Conservation (phyloP, 352 stramenopile genomes). For the Aphanomyces stellatus region DNA sequence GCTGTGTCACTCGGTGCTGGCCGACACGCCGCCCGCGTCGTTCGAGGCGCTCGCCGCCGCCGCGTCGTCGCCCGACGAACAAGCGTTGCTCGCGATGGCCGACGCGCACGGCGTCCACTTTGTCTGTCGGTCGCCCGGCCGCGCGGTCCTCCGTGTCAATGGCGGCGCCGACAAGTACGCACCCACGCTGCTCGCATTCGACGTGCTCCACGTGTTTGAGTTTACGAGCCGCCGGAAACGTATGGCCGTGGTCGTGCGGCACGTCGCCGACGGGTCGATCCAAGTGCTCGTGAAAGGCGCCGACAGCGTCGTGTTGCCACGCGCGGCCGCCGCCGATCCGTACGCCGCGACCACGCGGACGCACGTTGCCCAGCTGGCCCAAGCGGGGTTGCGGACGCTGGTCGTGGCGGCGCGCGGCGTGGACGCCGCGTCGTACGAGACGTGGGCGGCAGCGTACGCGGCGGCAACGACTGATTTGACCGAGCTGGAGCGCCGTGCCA, state of each 20-base stretch:
- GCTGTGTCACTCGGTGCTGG: constrained; percentile 63
- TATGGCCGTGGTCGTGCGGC: constrained; percentile 58
- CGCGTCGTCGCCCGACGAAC: constrained; percentile 53
- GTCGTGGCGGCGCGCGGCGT: constrained; percentile 55
- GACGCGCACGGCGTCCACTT: constrained; percentile 63
- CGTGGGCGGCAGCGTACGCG: constrained; percentile 50
- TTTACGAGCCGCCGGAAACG: constrained; percentile 64
- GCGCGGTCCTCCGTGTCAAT: constrained; percentile 2
- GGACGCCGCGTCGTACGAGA: constrained; percentile 36
- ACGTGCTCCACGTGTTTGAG: constrained; percentile 49
- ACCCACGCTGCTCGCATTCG: constrained; percentile 25
- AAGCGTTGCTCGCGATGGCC: constrained; percentile 53
- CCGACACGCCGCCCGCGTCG: constrained; percentile 44
- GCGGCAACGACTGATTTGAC: constrained; percentile 39
- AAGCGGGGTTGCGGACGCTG: constrained; percentile 75
- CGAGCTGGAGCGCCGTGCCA: constrained; percentile 31
- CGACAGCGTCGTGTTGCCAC: constrained; percentile 76
- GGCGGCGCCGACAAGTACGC: not conserved
- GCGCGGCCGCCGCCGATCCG: constrained; percentile 38
- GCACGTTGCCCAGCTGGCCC: constrained; percentile 66
- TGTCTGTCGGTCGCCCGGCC: constrained; percentile 23
- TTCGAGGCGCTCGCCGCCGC: constrained; percentile 36
- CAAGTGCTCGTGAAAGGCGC: constrained; percentile 41
- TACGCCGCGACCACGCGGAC: constrained; percentile 31
- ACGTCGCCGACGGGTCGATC: not conserved